phyloP scores from a whole-genome alignment of 2,329 filamentous ascomycete species.

The Neurospora sp. region DNA sequence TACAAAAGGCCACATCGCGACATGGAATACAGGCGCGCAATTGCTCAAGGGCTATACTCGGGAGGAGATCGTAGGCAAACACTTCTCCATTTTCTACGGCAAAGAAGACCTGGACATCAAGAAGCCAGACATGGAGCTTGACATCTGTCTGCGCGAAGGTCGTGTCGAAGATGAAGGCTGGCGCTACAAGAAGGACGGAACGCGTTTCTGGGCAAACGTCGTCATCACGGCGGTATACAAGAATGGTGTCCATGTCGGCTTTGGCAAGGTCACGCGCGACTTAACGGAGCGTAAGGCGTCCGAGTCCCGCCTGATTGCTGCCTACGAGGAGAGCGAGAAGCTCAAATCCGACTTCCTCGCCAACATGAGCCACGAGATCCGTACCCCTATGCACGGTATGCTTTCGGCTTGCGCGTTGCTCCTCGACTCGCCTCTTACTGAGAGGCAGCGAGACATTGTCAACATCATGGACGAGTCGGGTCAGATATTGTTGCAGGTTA shows the following conservation, averaged over 20 bases:
- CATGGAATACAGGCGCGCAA: slow-evolving; percentile 48
- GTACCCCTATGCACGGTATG: slow-evolving; percentile 56
- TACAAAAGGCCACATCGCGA: slow-evolving; percentile 41
- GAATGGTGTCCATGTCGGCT: slow-evolving; percentile 42
- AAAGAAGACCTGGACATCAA: slow-evolving; percentile 35
- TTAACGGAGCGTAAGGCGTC: slow-evolving; percentile 44
- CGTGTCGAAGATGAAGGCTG: slow-evolving; percentile 50
- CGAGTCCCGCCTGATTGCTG: slow-evolving; percentile 43
- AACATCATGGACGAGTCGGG: slow-evolving; percentile 50
- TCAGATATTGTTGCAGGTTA: slow-evolving; percentile 46
- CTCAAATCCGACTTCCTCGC: slow-evolving; percentile 52
- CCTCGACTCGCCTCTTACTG: slow-evolving; percentile 39
- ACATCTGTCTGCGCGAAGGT: slow-evolving; percentile 42
- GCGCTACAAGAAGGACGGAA: slow-evolving; percentile 49
- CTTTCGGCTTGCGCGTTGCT: slow-evolving; percentile 48
- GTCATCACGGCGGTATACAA: slow-evolving; percentile 47
- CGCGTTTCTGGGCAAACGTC: slow-evolving; percentile 50
- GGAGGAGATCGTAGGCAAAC: slow-evolving; percentile 45
- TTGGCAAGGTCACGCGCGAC: slow-evolving; percentile 49
- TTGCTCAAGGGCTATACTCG: slow-evolving; percentile 44
- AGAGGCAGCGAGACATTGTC: slow-evolving; percentile 45
- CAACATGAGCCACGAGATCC: slow-evolving; percentile 55
- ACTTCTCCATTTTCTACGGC: slow-evolving; percentile 48
- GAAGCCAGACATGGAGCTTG: slow-evolving; percentile 42
- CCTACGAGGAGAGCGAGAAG: slow-evolving; percentile 52